These are phyloP conservation scores for Rhizopogon vesiculosus DNA, from an alignment of 768 basidiomycete genomes.

Conservation along the genomic window DNA sequence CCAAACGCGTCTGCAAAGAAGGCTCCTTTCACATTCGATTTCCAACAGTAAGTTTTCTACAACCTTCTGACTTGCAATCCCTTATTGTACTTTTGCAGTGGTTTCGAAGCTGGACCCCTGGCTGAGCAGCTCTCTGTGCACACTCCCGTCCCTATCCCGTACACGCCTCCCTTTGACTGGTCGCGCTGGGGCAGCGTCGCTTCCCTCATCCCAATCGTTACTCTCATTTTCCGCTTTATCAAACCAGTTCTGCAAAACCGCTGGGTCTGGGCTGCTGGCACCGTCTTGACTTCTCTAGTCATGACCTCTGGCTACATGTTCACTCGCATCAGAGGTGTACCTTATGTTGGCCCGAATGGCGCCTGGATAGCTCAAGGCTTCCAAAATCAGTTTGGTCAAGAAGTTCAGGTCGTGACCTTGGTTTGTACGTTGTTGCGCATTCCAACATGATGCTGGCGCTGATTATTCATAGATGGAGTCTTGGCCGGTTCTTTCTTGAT, in stretches of 20 bases:
- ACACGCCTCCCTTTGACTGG: conserved; percentile 76
- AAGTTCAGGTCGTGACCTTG: conserved; percentile 80
- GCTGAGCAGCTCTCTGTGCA: conserved; percentile 69
- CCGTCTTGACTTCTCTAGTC: conserved; percentile 59
- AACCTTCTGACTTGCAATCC: background rate
- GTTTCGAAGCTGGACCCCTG: conserved; percentile 75
- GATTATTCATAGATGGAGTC: conserved; percentile 63
- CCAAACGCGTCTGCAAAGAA: conserved; percentile 46
- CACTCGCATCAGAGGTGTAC: conserved; percentile 80
- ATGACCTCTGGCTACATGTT: conserved; percentile 98
- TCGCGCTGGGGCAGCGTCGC: conserved; percentile 45
- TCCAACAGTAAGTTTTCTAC: conserved; percentile 53
- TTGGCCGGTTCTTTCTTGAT: conserved; percentile 76
- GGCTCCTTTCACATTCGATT: conserved; percentile 67
- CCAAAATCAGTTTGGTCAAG: conserved; percentile 88
- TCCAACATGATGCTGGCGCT: background rate
- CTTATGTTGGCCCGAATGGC: conserved; percentile 59
- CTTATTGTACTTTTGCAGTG: conserved; percentile 41
- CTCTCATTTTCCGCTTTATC: conserved; percentile 55
- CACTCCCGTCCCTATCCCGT: conserved; percentile 80
- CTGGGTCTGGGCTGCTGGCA: conserved; percentile 74
- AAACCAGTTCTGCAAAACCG: conserved; percentile 62
- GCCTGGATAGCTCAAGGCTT: conserved; percentile 87
- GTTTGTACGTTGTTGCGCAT: conserved; percentile 60
- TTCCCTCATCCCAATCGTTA: conserved; percentile 41